Base-by-base conservation (phyloP, 2,329 filamentous ascomycete genomes). In the Podosphaera xanthii region DNA sequence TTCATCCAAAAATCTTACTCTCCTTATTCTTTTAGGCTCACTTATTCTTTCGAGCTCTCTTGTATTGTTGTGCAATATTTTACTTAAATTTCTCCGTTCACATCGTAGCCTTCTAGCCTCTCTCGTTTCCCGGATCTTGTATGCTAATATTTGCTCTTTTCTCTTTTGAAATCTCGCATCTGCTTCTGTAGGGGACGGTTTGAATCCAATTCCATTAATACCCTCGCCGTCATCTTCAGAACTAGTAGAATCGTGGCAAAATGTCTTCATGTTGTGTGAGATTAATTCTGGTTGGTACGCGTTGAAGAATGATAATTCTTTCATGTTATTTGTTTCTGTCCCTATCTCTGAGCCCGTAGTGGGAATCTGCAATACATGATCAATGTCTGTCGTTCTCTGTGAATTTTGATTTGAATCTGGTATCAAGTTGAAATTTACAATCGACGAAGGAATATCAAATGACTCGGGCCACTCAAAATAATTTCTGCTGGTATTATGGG, bases 131-230 rank as follows among this genome's bases (percentile, higher is more conserved):
- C 81, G 74, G 64, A 76, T 79, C 63, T 72, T 75, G 67, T 83
- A 84, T 53, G 81, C 80, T 8, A 75, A 76, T 65, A 84, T 74
- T 68, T 84, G 81, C 67, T 80, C 76, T 60, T 74, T 74, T 48
- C 81, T 73, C 66, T 77, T 80, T 69, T 78, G 73, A 1, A 75
- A 72, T 22, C 81, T 74, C 3, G 76, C 75, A 60, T 79, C 75
- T 5, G 80, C 80, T 52, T 82, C 72, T 30, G 79, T 79, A 4
- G 80, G 74, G 0, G 80, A 83, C 1, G 81, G 81, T 64, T 76
- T 79, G 70, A 84, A 84, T 0, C 81, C 81, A 61, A 84, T 79
- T 4, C 81, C 81, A 67, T 84, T 83, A 65, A 84, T 79, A 31
- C 81, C 81, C 2, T 77, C 78, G 57, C 81, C 81, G 65, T 84